Conservation (phyloP, 2,329 filamentous ascomycete genomes). For the Scedosporium dehoogii region DNA sequence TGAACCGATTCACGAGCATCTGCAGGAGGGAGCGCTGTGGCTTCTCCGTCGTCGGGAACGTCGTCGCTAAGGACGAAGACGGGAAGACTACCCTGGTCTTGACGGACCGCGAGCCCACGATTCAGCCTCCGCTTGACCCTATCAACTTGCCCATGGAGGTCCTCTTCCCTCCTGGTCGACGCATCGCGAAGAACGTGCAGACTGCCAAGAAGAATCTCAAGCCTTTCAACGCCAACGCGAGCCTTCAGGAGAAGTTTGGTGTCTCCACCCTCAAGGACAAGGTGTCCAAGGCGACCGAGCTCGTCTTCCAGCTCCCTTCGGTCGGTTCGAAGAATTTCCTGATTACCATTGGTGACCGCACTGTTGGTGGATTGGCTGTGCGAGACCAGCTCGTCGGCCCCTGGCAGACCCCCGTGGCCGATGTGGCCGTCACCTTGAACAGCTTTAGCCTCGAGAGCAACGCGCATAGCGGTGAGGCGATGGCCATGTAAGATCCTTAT, state of each 20-base stretch:
- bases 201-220: slow-evolving; percentile 58
- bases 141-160: slow-evolving; percentile 86
- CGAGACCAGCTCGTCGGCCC: slow-evolving; percentile 94
- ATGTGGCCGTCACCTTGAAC: slow-evolving; percentile 86
- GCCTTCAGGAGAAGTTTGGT: slow-evolving; percentile 43
- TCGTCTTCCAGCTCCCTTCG: slow-evolving; percentile 74
- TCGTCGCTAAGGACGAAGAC: slow-evolving; percentile 48
- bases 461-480: slow-evolving; percentile 79
- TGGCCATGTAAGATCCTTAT: slow-evolving; percentile 57
- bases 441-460: slow-evolving; percentile 58
- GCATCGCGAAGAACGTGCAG: slow-evolving; percentile 64
- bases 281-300: slow-evolving; percentile 58
- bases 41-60: slow-evolving; percentile 82
- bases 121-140: slow-evolving; percentile 53
- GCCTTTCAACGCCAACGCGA: slow-evolving; percentile 58
- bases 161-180: slow-evolving; percentile 80
- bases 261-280: background rate
- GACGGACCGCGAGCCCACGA: slow-evolving; percentile 66
- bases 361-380: slow-evolving; percentile 78
- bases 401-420: slow-evolving; percentile 90
- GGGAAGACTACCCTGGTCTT: slow-evolving; percentile 67
- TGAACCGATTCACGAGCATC: slow-evolving; percentile 66
- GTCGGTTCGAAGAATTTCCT: slow-evolving; percentile 97
- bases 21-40: slow-evolving; percentile 71
- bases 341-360: slow-evolving; percentile 91